These are phyloP conservation scores for Amanita thiersii DNA, from an alignment of 768 basidiomycete species.

Conservation along the genomic window DNA sequence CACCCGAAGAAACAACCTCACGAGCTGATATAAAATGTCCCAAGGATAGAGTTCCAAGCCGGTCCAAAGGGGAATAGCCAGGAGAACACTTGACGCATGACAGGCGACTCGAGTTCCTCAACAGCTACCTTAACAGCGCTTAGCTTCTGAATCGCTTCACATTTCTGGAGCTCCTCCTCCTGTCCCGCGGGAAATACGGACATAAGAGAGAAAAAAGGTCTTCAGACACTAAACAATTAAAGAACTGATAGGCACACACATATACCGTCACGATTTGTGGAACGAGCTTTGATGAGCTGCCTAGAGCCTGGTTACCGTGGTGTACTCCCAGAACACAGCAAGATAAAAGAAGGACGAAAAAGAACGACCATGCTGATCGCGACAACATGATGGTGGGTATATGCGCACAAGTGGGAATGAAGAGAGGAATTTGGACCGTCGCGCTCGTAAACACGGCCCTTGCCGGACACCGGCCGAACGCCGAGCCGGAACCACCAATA, in stretches of 20 bases:
- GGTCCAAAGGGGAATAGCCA: conserved; percentile 87
- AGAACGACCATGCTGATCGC: conserved; percentile 17
- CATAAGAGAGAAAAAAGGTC: conserved; percentile 2
- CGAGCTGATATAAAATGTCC: conserved; percentile 97
- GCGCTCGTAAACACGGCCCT: background rate
- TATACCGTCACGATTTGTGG: conserved; percentile 15
- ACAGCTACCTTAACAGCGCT: conserved; percentile 51
- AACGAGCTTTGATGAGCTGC: background rate
- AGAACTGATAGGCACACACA: conserved; percentile 13
- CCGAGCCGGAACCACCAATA: too few relatives aligned
- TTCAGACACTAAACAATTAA: conserved; percentile 5
- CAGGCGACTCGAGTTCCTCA: conserved; percentile 58
- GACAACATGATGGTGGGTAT: conserved; percentile 17
- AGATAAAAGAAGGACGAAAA: conserved; percentile 38
- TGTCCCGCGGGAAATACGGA: conserved; percentile 9
- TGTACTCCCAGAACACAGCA: conserved; percentile 2
- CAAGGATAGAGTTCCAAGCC: conserved; percentile 83
- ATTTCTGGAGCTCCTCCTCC: conserved; percentile 33
- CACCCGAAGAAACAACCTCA: conserved; percentile 34
- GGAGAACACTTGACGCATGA: conserved; percentile 74
- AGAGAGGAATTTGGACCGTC: background rate
- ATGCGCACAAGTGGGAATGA: background rate
- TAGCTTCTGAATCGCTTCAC: conserved; percentile 35
- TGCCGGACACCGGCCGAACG: background rate
- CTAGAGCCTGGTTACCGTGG: background rate